Conservation (phyloP, 2,329 filamentous ascomycete genomes). For the Monilinia polystroma region DNA sequence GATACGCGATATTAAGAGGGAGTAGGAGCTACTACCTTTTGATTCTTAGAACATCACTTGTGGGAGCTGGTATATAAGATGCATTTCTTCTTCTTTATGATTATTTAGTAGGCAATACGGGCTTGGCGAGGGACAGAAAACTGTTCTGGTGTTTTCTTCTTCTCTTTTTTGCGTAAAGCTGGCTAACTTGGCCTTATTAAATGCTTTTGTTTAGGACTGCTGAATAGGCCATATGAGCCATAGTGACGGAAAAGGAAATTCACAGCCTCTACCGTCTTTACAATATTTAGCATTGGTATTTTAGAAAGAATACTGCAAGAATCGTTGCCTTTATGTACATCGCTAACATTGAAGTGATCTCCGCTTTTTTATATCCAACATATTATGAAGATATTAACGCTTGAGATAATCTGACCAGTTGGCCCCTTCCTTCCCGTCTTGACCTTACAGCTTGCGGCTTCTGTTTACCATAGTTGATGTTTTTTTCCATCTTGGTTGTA, state of each 20-base stretch:
- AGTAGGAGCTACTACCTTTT: not conserved
- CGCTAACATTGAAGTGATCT: not conserved
- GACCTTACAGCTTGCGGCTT: no score
- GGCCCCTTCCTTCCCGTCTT: no score
- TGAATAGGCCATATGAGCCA: not conserved
- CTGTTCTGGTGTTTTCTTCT: no score
- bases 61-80: not conserved
- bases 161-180: no score
- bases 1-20: no score
- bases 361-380: no score
- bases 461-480: no score
- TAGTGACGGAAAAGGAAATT: not conserved
- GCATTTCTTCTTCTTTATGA: not conserved
- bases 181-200: not conserved
- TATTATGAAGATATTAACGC: no score
- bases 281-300: not conserved
- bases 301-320: not conserved
- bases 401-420: no score
- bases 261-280: not conserved
- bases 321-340: not conserved
- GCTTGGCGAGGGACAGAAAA: not conserved
- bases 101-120: not conserved
- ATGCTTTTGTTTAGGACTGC: not conserved
- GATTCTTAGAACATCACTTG: not conserved
- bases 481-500: no score